Evolutionary conservation across 225 moss, liverwort and hornwort species (phyloP).

Genomic region (Straminergon stramineum): DNA sequence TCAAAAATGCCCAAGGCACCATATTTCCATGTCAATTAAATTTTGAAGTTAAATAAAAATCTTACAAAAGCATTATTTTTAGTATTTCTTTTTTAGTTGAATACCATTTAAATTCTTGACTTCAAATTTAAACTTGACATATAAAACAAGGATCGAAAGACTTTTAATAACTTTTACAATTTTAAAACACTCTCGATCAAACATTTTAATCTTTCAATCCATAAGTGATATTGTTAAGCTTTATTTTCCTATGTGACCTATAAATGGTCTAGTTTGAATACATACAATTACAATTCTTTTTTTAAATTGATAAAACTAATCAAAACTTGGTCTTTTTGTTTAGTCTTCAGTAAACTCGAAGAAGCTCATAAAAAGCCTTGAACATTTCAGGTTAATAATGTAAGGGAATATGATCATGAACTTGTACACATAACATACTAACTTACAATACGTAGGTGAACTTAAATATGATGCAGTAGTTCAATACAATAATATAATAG

Average conservation of each 20-base stretch:
- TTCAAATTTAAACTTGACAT: not conserved
- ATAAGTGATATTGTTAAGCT: not conserved
- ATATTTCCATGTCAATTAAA: not conserved
- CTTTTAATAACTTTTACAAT: not conserved
- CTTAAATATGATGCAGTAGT: not conserved
- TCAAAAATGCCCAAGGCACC: not conserved
- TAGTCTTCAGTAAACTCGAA: not conserved
- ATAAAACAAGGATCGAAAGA: not conserved
- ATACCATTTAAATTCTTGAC: too few species aligned
- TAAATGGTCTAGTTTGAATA: not conserved
- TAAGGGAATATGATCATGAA: not conserved
- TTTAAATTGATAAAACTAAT: not conserved
- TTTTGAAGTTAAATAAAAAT: not conserved
- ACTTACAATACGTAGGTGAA: not conserved
- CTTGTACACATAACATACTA: not conserved
- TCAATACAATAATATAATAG: not conserved
- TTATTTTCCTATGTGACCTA: not conserved
- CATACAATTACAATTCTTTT: rapidly evolving
- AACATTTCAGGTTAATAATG: not conserved
- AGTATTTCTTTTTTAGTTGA: not conserved
- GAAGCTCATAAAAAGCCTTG: not conserved
- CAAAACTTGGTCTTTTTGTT: not conserved
- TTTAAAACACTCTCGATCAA: not conserved
- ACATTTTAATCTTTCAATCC: not conserved
- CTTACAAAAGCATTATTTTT: too few species aligned